Conservation (phyloP, 2,329 filamentous ascomycete species). For the Fusarium concolor region DNA sequence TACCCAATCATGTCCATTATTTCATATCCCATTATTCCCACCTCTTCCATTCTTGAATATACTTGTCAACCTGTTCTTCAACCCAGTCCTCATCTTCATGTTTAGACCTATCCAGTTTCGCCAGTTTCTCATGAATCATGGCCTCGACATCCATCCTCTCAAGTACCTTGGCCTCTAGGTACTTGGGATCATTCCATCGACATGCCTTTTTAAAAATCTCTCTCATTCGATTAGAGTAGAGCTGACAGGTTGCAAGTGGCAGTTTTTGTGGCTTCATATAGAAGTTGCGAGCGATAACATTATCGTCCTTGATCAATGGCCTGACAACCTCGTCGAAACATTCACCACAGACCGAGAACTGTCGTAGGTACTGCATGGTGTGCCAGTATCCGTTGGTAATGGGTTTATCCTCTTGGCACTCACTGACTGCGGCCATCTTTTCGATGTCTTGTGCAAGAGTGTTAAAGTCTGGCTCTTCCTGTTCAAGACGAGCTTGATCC, state of each 20-base stretch:
- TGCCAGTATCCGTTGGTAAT: conserved; percentile 78
- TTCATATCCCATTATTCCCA: conserved; percentile 60
- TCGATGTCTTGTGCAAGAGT: conserved; percentile 73
- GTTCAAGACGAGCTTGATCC: conserved; percentile 60
- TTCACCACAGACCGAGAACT: conserved; percentile 87
- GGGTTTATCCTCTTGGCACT: conserved; percentile 75
- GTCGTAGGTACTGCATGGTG: conserved; percentile 77
- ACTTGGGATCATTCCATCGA: conserved; percentile 72
- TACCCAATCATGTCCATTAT: background rate
- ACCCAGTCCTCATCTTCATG: conserved; percentile 53
- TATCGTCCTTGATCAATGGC: conserved; percentile 68
- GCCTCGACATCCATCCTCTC: conserved; percentile 71
- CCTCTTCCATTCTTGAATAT: conserved; percentile 67
- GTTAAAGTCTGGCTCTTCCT: conserved; percentile 65
- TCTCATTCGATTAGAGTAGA: conserved; percentile 86
- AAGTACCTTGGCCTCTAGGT: conserved; percentile 67
- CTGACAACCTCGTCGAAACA: conserved; percentile 86
- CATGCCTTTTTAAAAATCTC: conserved; percentile 76
- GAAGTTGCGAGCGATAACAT: conserved; percentile 73
- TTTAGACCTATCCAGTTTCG: conserved; percentile 54
- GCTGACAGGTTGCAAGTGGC: conserved; percentile 72
- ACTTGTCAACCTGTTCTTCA: conserved; percentile 58
- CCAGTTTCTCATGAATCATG: conserved; percentile 67
- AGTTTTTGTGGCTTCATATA: conserved; percentile 69
- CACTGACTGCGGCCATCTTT: conserved; percentile 66